Percentiles rank a stretch among this genome's conserved stretches.
These are phyloP conservation scores for Extremus antarcticus DNA, from an alignment of 495 filamentous ascomycete species.

Conservation along the genomic window DNA sequence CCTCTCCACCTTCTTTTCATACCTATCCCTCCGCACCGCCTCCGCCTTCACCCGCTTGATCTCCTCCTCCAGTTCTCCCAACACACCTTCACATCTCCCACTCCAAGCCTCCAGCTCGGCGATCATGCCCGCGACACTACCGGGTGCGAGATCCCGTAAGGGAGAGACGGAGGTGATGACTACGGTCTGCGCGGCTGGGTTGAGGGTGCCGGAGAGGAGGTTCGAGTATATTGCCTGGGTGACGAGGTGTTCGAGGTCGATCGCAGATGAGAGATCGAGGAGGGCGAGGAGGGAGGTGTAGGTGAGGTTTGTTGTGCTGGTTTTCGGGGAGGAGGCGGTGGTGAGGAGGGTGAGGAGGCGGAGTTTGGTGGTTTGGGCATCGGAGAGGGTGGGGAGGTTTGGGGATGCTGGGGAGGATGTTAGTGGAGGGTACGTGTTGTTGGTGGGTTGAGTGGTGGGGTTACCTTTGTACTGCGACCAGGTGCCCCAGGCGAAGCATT, in stretches of 20 bases:
- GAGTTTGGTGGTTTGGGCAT: conserved; percentile 70
- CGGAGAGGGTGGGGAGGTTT: conserved; percentile 59
- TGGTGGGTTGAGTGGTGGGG: background rate
- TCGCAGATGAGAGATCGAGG: conserved; percentile 55
- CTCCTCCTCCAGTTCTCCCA: conserved; percentile 62
- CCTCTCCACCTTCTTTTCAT: conserved; percentile 30
- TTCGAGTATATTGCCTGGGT: conserved; percentile 81
- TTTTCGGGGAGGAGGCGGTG: conserved; percentile 47
- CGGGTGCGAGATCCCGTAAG: conserved; percentile 71
- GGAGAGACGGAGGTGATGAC: conserved; percentile 69
- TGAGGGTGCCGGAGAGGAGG: conserved; percentile 70
- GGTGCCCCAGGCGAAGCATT: conserved; percentile 91
- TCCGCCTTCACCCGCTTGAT: conserved; percentile 47
- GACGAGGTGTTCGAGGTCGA: conserved; percentile 80
- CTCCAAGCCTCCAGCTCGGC: conserved; percentile 62
- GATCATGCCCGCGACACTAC: conserved; percentile 55
- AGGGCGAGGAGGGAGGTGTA: conserved; percentile 56
- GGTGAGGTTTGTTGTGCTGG: conserved; percentile 44
- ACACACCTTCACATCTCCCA: conserved; percentile 59
- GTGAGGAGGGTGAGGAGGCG: conserved; percentile 81
- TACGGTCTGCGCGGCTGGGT: conserved; percentile 59
- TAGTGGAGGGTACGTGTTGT: no score
- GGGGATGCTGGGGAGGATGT: conserved; percentile 41
- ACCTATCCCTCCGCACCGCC: conserved; percentile 35
- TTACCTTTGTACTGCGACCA: conserved; percentile 64